phyloP scores from a whole-genome alignment of 2,329 filamentous ascomycete species.

The Peltaster fructicola region DNA sequence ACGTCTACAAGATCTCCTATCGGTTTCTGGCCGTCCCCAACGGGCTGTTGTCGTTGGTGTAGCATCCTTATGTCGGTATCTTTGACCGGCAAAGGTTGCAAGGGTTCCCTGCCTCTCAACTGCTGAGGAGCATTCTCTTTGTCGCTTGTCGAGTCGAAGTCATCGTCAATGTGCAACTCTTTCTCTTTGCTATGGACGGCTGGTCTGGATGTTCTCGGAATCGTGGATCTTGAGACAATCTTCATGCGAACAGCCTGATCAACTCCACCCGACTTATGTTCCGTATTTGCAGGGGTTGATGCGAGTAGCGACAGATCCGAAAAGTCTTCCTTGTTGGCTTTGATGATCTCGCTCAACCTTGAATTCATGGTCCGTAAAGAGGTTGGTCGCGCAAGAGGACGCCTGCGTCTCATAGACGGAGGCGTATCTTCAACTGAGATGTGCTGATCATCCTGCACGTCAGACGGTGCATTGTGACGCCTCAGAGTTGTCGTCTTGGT shows the following conservation, averaged over 20 bases:
- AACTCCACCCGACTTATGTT: constrained; percentile 12
- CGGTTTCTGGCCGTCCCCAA: background rate
- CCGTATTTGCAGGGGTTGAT: constrained; percentile 27
- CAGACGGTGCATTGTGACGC: background rate
- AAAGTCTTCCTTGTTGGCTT: constrained; percentile 25
- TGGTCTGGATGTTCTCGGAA: constrained; percentile 18
- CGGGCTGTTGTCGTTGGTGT: background rate
- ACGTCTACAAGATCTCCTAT: background rate
- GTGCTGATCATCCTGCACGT: no score
- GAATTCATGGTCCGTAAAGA: constrained; percentile 13
- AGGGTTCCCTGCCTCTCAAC: no score
- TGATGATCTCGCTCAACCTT: constrained; percentile 9
- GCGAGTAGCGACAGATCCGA: constrained; percentile 28
- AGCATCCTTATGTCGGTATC: no score
- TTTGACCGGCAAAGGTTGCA: no score
- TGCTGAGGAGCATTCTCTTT: constrained; percentile 1
- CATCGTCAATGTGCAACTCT: constrained; percentile 14
- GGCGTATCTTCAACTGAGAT: constrained; percentile 27
- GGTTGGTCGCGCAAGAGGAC: constrained; percentile 7
- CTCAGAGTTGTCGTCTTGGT: no score
- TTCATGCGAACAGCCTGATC: no score
- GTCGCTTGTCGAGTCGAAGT: constrained; percentile 1
- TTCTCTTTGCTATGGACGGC: constrained; percentile 23
- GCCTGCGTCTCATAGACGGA: constrained; percentile 17
- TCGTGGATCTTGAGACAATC: constrained; percentile 25